Conservation (phyloP, 2,329 filamentous ascomycete genomes). For the Alternaria alternata region DNA sequence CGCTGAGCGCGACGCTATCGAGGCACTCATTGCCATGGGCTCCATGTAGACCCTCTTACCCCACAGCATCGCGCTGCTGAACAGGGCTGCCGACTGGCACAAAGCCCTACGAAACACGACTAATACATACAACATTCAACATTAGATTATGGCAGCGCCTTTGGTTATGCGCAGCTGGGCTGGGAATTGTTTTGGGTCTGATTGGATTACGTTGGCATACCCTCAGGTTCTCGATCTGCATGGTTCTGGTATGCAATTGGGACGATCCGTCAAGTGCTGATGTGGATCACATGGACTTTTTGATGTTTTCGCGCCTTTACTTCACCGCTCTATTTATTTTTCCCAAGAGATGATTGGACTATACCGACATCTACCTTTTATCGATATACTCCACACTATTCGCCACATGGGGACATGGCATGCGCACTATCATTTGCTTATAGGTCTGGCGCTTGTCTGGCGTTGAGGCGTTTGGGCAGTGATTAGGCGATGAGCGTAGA, state of each 20-base stretch:
- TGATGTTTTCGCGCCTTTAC: background rate
- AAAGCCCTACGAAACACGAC: background rate
- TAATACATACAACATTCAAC: constrained; percentile 10
- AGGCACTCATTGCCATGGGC: constrained; percentile 81
- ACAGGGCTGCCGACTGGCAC: background rate
- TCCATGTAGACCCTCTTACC: constrained; percentile 61
- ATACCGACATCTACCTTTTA: background rate
- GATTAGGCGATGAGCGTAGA: background rate
- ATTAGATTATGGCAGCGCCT: constrained; percentile 8
- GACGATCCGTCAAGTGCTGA: constrained; percentile 53
- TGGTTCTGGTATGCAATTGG: constrained; percentile 31
- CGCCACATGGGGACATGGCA: background rate
- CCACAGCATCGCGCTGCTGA: background rate
- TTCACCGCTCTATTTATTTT: constrained; percentile 5
- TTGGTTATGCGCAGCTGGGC: constrained; percentile 6
- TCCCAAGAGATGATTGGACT: background rate
- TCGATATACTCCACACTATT: background rate
- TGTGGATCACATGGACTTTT: constrained; percentile 42
- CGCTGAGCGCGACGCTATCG: constrained; percentile 80
- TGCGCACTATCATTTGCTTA: background rate
- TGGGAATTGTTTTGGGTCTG: constrained; percentile 13
- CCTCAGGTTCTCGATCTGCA: constrained; percentile 23
- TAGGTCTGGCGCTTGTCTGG: constrained; percentile 1
- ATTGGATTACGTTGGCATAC: constrained; percentile 34
- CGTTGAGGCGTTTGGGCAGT: background rate